phyloP scores from a whole-genome alignment of 352 stramenopile genomes.

The Globisporangium rhizosaccharum region DNA sequence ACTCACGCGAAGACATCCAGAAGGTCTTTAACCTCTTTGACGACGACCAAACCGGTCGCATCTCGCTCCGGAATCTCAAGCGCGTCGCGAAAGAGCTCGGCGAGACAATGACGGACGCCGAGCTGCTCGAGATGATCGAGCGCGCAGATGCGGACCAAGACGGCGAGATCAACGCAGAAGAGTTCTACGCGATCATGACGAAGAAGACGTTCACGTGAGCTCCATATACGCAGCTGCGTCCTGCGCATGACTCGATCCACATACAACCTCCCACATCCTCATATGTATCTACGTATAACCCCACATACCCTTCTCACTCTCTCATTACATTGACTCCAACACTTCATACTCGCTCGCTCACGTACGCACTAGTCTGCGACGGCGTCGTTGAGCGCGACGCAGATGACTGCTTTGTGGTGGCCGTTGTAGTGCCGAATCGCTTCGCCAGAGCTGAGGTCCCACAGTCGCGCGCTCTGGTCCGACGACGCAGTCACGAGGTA shows the following conservation, averaged over 20 bases:
- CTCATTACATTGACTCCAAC: background rate
- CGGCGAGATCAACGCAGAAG: slow-evolving; percentile 95
- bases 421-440: slow-evolving; percentile 86
- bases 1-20: slow-evolving; percentile 95
- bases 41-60: slow-evolving; percentile 96
- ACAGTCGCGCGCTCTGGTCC: slow-evolving; percentile 95
- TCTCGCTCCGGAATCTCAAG: slow-evolving; percentile 96
- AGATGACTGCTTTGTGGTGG: slow-evolving; percentile 89
- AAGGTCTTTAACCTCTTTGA: slow-evolving; percentile 97
- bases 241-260: too few species aligned
- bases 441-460: slow-evolving; percentile 92
- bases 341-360: too few species aligned
- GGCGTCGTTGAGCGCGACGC: slow-evolving; percentile 83
- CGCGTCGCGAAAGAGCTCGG: slow-evolving; percentile 97
- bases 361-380: slow-evolving; percentile 52
- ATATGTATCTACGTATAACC: slow-evolving; percentile 9
- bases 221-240: too few species aligned
- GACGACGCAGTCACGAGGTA: slow-evolving; percentile 97
- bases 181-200: slow-evolving; percentile 99
- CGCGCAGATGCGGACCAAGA: slow-evolving; percentile 93
- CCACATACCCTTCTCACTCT: background rate
- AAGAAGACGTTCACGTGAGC: slow-evolving; percentile 89
- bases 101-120: slow-evolving; percentile 98
- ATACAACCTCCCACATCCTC: background rate
- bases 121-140: slow-evolving; percentile 99